Evolutionary conservation across 257 asterid species (phyloP), one percentile per base, ranked within the genome.

Genomic region (Solanum corneliomulleri): DNA sequence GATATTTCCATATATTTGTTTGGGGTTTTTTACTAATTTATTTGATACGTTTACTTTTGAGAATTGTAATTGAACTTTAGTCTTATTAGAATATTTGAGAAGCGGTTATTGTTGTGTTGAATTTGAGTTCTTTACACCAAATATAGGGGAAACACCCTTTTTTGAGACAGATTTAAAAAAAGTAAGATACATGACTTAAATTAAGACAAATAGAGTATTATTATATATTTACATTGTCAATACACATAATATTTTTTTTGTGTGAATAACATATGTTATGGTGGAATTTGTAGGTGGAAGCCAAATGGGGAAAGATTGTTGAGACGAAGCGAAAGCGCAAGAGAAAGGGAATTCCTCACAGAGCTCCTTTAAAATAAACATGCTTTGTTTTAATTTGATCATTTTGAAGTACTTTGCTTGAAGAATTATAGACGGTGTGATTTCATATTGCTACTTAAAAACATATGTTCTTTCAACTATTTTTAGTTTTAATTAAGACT

Each of bases 331-430:
- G n/a, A 2, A 88, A 72, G 82, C 85, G 83, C n/a, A 86, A 23
- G 47, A 88, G 87, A 47, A 88, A 88, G 27, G 89, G 89, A 29
- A 7, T n/a, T 16, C 89, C 89, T 70, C 85, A 2, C 1, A 86
- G 87, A 62, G 87, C 60, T 52, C 23, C 60, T 52, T 16, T 52
- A 15, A 52, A 16, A 52, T 52, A 86, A 52, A 33, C 25, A 31
- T 71, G 45, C 8, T 16, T 71, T 16, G 1, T 1, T 70, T 70
- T 31, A 20, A 16, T 70, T 52, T 52, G 60, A 52, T 52, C 60
- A 52, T 52, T 52, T 71, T 71, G 25, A 33, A 64, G 71, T 64
- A 71, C 78, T 15, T 71, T 52, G 8, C 25, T 33, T 33, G 78
- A 71, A 15, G 25, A 4, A 71, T 33, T 70, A 15, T 70, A 3